Conservation (phyloP, 306 rosid species). For the Corylus heterophylla region DNA sequence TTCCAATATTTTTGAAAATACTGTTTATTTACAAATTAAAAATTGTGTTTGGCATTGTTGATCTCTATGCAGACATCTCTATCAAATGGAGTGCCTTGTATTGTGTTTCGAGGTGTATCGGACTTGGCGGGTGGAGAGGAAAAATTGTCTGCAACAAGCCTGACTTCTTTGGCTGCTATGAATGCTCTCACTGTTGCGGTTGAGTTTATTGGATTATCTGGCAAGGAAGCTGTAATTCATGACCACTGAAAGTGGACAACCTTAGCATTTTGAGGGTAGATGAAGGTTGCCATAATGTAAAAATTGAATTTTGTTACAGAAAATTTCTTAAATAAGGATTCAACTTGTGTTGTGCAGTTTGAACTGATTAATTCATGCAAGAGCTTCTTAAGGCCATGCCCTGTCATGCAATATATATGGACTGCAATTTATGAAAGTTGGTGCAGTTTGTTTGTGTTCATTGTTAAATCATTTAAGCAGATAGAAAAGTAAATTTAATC, state of each 20-base stretch:
- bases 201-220: conserved; percentile 16
- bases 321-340: background rate
- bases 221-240: background rate
- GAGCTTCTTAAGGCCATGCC: background rate
- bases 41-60: background rate
- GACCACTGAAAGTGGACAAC: conserved; percentile 1
- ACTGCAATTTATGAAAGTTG: background rate
- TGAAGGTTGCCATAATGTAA: background rate
- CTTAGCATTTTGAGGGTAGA: background rate
- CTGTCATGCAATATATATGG: background rate
- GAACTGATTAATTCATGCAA: background rate
- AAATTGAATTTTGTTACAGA: background rate
- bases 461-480: no score
- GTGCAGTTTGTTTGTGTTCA: background rate
- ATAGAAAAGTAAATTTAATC: no score
- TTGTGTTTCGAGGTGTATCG: conserved; percentile 28
- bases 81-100: conserved; percentile 25
- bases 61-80: conserved; percentile 16
- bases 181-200: conserved; percentile 20
- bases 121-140: conserved; percentile 10
- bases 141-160: background rate
- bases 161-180: conserved; percentile 16
- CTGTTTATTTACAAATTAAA: background rate
- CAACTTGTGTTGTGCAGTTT: background rate
- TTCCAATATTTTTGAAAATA: background rate